Conservation (phyloP, 208 protist species). For the Leishmania major region DNA sequence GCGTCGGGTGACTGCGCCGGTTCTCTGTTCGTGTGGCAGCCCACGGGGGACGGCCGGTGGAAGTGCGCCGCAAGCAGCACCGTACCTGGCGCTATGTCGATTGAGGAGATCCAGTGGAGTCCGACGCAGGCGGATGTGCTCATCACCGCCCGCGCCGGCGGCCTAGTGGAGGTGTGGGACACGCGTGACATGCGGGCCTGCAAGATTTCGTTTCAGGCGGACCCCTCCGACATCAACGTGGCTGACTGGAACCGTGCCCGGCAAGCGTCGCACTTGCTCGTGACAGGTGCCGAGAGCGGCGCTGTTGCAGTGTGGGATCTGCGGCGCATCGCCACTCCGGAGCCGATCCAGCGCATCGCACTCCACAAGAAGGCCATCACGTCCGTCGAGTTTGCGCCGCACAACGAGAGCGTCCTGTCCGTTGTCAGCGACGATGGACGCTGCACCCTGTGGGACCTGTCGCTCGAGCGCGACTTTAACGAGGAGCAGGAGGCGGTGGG, state of each 20-base stretch:
- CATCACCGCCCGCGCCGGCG: constrained; percentile 77
- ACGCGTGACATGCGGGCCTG: constrained; percentile 84
- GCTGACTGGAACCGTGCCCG: constrained; percentile 95
- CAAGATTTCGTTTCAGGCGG: constrained; percentile 80
- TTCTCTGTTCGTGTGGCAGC: constrained; percentile 91
- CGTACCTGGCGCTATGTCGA: constrained; percentile 51
- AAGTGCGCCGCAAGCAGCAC: constrained; percentile 71
- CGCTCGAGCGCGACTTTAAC: constrained; percentile 96
- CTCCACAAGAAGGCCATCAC: constrained; percentile 96
- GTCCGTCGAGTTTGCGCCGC: constrained; percentile 96
- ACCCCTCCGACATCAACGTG: constrained; percentile 97
- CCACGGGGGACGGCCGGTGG: constrained; percentile 76
- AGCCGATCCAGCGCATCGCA: constrained; percentile 88
- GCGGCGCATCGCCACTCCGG: constrained; percentile 73
- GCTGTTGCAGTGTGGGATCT: constrained; percentile 97
- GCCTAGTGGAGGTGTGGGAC: constrained; percentile 91
- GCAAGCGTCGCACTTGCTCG: constrained; percentile 94
- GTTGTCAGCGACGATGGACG: constrained; percentile 93
- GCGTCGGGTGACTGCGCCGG: constrained; percentile 94
- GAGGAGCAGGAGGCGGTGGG: constrained; percentile 86
- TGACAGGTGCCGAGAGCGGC: constrained; percentile 97
- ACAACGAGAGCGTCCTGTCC: constrained; percentile 95
- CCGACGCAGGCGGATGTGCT: constrained; percentile 93
- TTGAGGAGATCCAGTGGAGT: constrained; percentile 98
- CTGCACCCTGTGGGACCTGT: constrained; percentile 98